Evolutionary conservation across 208 protist genomes (phyloP).

Genomic region (Wallacemonas sp.): DNA sequence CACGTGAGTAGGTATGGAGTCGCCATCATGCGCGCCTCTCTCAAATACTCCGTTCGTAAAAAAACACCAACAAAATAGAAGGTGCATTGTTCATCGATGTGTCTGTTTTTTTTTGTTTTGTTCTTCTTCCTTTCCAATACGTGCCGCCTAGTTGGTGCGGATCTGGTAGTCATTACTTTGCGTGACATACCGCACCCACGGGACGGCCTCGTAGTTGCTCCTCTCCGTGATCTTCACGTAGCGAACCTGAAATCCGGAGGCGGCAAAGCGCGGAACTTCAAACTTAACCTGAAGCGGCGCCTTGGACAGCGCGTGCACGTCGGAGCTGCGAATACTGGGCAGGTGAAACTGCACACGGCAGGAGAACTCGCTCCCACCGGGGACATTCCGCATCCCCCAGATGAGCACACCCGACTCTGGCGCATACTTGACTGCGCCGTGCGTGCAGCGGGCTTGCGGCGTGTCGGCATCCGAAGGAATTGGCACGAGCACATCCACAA

Average conservation of each 20-base stretch:
- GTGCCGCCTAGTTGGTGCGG: conserved; percentile 74
- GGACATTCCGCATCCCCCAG: conserved; percentile 98
- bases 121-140: no score
- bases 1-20: no score
- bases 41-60: no score
- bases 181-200: conserved; percentile 99
- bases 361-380: conserved; percentile 93
- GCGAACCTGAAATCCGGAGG: conserved; percentile 98
- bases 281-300: conserved; percentile 97
- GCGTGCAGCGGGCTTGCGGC: conserved; percentile 92
- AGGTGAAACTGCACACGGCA: conserved; percentile 96
- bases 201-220: conserved; percentile 95
- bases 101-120: conserved; percentile 8
- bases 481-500: conserved; percentile 97
- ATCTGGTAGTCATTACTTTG: conserved; percentile 97
- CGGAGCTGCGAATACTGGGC: conserved; percentile 90
- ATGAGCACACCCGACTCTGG: conserved; percentile 96
- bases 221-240: conserved; percentile 99
- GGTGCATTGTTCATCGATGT: not conserved
- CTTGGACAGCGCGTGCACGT: conserved; percentile 66
- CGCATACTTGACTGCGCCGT: conserved; percentile 94
- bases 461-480: conserved; percentile 97
- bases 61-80: conserved; percentile 15
- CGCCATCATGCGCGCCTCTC: no score
- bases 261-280: conserved; percentile 98